Conservation (phyloP, 352 stramenopile species). For the Globisporangium nagaii region DNA sequence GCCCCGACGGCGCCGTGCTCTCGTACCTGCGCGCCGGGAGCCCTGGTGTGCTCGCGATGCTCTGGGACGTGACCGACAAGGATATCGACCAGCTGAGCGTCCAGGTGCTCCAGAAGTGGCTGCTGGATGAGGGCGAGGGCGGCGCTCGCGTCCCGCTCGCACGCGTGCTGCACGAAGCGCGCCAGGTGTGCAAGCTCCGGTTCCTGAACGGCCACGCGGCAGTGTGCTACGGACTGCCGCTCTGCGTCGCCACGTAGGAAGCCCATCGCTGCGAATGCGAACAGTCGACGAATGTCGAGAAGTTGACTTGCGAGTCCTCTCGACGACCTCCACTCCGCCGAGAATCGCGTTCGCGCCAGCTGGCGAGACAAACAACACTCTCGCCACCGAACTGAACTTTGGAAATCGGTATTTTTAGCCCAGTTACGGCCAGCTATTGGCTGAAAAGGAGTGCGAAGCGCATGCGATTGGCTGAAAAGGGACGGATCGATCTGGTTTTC, state of each 20-base stretch:
- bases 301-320: no score
- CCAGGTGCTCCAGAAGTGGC: slow-evolving; percentile 52
- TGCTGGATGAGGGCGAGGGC: slow-evolving; percentile 47
- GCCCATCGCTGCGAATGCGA: no score
- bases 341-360: neutral
- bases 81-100: slow-evolving; percentile 95
- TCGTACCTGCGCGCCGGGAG: slow-evolving; percentile 92
- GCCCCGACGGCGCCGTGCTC: slow-evolving; percentile 92
- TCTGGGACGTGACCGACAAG: slow-evolving; percentile 99
- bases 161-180: slow-evolving; percentile 61
- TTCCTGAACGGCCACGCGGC: slow-evolving; percentile 94
- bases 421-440: no score
- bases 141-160: slow-evolving; percentile 32
- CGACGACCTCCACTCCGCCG: no score
- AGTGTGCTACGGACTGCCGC: slow-evolving; percentile 94
- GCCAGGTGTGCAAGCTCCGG: slow-evolving; percentile 90
- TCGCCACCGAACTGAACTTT: neutral
- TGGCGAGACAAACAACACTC: neutral
- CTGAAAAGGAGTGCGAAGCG: no score
- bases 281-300: no score
- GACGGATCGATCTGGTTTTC: no score
- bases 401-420: neutral
- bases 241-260: slow-evolving; percentile 28
- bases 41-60: slow-evolving; percentile 95
- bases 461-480: no score